A percentile compares a stretch with the other conserved stretches of the same genome.
Evolutionary conservation across 257 asterid genomes (phyloP).

Genomic region (Datura wrightii): DNA sequence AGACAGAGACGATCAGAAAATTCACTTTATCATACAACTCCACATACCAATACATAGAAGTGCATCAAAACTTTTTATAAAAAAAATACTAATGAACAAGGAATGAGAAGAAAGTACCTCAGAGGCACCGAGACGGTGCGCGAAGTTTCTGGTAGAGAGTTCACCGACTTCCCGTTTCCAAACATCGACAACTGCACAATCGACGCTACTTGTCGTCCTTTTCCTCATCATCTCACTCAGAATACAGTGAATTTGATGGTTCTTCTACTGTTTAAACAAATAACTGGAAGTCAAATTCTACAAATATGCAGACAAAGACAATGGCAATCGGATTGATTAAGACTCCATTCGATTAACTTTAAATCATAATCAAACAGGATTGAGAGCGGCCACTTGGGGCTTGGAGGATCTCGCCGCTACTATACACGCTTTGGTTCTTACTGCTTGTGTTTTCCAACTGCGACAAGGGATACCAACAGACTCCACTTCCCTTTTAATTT

Average conservation of each 20-base stretch:
- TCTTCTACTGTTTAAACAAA: neutral
- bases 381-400: neutral
- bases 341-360: neutral
- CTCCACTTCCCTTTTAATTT: neutral
- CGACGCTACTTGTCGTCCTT: constrained; percentile 50
- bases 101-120: constrained; percentile 51
- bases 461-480: neutral
- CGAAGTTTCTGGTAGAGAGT: constrained; percentile 68
- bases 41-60: neutral
- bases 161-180: constrained; percentile 84
- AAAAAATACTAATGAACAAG: neutral
- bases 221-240: constrained; percentile 36
- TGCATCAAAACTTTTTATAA: no score
- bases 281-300: neutral
- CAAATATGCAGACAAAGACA: neutral
- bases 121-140: constrained; percentile 72
- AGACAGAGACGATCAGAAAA: neutral
- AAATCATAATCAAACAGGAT: neutral
- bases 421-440: neutral
- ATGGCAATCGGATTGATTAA: constrained; percentile 3
- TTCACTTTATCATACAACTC: neutral
- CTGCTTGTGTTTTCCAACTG: constrained; percentile 14
- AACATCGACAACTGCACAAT: constrained; percentile 65
- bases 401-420: constrained; percentile 15
- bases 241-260: constrained; percentile 13